Percentiles rank a stretch among this genome's conserved stretches.
These are phyloP conservation scores for Mortierella sp. DNA, from an alignment of 371 early-diverging fungal species.

Conservation along the genomic window DNA sequence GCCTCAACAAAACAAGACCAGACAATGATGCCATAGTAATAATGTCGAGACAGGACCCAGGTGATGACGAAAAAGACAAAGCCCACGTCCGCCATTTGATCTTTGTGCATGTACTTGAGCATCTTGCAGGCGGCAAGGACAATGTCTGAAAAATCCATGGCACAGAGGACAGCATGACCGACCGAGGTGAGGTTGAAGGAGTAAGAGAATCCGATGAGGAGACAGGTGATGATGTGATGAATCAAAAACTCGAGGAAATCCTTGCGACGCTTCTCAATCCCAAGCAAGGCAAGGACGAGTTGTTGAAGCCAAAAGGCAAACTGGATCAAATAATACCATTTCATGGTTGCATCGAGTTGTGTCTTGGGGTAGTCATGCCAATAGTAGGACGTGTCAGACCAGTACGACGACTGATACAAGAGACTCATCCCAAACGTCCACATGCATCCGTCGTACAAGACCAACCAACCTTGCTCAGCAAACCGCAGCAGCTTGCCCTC, in stretches of 20 bases:
- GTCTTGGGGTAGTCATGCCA: conserved; percentile 81
- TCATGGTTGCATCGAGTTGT: conserved; percentile 60
- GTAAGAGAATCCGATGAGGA: conserved; percentile 76
- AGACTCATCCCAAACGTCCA: conserved; percentile 71
- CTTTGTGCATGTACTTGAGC: conserved; percentile 75
- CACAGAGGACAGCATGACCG: conserved; percentile 82
- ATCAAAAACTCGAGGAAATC: conserved; percentile 81
- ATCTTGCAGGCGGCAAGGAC: conserved; percentile 78
- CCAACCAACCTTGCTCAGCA: conserved; percentile 59
- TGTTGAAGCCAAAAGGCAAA: conserved; percentile 87
- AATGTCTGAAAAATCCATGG: conserved; percentile 88
- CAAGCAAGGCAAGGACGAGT: conserved; percentile 67
- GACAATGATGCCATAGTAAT: conserved; percentile 65
- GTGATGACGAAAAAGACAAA: conserved; percentile 82
- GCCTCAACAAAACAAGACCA: conserved; percentile 67
- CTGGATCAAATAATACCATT: conserved; percentile 83
- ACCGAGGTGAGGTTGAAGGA: conserved; percentile 79
- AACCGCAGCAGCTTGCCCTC: conserved; percentile 49
- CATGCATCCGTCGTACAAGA: conserved; percentile 64
- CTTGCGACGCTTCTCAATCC: conserved; percentile 80
- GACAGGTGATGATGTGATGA: conserved; percentile 86
- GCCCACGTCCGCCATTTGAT: conserved; percentile 69
- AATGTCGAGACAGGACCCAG: conserved; percentile 85
- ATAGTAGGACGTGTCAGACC: conserved; percentile 73
- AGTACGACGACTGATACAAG: conserved; percentile 72